Base-by-base conservation (phyloP, 1,139 yeast species). In the Geotrichum phurueaensis region DNA sequence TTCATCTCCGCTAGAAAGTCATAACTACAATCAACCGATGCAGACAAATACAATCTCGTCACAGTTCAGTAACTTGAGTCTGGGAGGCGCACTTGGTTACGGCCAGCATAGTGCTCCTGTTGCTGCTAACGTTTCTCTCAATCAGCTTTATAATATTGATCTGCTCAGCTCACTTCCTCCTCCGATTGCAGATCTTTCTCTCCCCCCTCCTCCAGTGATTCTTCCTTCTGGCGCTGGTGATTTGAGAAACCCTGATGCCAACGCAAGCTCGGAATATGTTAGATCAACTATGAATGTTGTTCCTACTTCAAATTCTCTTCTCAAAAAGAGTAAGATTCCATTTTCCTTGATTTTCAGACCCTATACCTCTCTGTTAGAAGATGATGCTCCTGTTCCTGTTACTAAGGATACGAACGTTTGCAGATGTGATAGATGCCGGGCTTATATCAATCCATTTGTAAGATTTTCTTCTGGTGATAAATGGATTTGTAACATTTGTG, bases 341-440 rank as follows among this genome's bases (percentile, higher is more conserved):
- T 83, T 95, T 66, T 97, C 97, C 0, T 77, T 95, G 66, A 84
- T 89, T 53, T 84, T 95, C 57, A 87, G 96, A 73, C 99, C 99
- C n/a, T 94, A 90, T 76, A 82, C 81, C 57, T 81, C 91, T 22
- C 80, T 94, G 68, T 84, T 82, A 60, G 89, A 89, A 67, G 82
- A 81, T 15, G 84, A 83, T 51, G 89, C 83, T 66, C 82, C 85
- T 10, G 81, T 92, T n/a, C 92, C 96, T 1, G 84, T 88, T 45
- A 87, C 90, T 54, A 77, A 80, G 49, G 98, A 94, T 73, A 84
- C 94, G 36, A 76, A 85, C 51, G 87, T 94, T 66, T 82, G 92
- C 61, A 87, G 99, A 76, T 94, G 99, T 80, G 91, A 98, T 73
- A 89, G 99, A 72, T 94, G 99, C 79, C 87, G 99, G 72, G 84